Conservation (phyloP, 2,329 filamentous ascomycete species). For the Sphaerostilbella broomeana region DNA sequence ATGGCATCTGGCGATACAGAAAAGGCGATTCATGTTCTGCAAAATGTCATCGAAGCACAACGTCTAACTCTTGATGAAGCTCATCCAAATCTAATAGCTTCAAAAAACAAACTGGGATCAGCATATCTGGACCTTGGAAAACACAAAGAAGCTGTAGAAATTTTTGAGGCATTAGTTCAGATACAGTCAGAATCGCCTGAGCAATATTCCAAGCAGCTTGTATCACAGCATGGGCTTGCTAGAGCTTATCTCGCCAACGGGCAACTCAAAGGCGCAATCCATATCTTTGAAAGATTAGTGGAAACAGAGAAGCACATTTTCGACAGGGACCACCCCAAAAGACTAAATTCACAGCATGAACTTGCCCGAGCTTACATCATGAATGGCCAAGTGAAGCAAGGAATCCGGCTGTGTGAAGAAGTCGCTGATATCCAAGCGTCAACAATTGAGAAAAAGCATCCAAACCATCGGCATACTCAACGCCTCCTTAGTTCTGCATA, state of each 20-base stretch:
- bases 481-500: conserved; percentile 7
- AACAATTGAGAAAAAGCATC: conserved; percentile 1
- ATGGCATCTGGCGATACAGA: conserved; percentile 1
- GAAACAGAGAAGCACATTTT: conserved; percentile 4
- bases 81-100: conserved; percentile 2
- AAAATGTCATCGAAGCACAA: conserved; percentile 3
- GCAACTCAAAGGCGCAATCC: conserved; percentile 7
- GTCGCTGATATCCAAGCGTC: conserved; percentile 3
- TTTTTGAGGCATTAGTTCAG: conserved; percentile 2
- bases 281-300: conserved; percentile 3
- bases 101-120: conserved; percentile 7
- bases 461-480: conserved; percentile 1
- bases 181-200: neutral
- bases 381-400: conserved; percentile 8
- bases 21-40: conserved; percentile 4
- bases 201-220: neutral
- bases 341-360: conserved; percentile 7
- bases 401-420: conserved; percentile 4
- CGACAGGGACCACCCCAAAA: conserved; percentile 1
- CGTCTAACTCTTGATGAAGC: neutral
- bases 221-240: conserved; percentile 4
- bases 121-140: conserved; percentile 9
- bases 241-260: conserved; percentile 8
- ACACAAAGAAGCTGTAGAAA: neutral
- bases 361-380: conserved; percentile 7